phyloP scores from a whole-genome alignment of 2,329 filamentous ascomycete species.

The Teratosphaeria gauchensis region DNA sequence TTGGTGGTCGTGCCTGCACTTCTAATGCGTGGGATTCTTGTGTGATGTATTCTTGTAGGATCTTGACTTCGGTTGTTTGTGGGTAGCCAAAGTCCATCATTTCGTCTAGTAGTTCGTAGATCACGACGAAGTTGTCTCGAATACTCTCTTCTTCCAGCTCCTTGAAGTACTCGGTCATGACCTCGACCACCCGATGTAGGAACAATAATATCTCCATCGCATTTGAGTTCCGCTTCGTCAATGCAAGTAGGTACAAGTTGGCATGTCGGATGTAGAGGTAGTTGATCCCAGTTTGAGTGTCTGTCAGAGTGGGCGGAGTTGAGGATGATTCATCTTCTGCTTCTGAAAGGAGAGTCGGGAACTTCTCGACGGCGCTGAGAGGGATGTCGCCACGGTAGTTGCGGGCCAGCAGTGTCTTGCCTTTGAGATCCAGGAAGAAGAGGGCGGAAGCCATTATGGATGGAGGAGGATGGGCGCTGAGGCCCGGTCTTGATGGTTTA shows the following conservation, averaged over 20 bases:
- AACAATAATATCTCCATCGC: constrained; percentile 97
- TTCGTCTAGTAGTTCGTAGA: constrained; percentile 96
- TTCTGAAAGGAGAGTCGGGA: constrained; percentile 89
- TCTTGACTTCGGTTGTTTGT: constrained; percentile 96
- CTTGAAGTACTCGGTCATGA: constrained; percentile 99
- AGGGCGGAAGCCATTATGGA: constrained; percentile 82
- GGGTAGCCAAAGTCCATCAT: constrained; percentile 99
- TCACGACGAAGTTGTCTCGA: constrained; percentile 97
- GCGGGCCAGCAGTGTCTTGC: constrained; percentile 98
- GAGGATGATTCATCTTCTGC: constrained; percentile 98
- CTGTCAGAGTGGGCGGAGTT: constrained; percentile 93
- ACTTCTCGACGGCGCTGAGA: constrained; percentile 98
- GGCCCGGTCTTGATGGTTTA: constrained; percentile 10
- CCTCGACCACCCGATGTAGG: constrained; percentile 94
- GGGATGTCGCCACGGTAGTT: constrained; percentile 98
- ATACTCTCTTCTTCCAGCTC: constrained; percentile 97
- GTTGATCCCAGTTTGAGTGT: constrained; percentile 78
- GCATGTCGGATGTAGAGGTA: constrained; percentile 99
- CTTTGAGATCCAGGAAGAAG: constrained; percentile 99
- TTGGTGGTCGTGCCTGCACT: constrained; percentile 88
- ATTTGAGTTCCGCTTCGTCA: constrained; percentile 98
- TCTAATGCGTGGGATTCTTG: constrained; percentile 99
- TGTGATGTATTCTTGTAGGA: constrained; percentile 91
- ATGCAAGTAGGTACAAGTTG: constrained; percentile 93
- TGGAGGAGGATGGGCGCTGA: constrained; percentile 11